Conservation (phyloP, 139 green algal genomes). For the Tetradesmus lagerheimii region DNA sequence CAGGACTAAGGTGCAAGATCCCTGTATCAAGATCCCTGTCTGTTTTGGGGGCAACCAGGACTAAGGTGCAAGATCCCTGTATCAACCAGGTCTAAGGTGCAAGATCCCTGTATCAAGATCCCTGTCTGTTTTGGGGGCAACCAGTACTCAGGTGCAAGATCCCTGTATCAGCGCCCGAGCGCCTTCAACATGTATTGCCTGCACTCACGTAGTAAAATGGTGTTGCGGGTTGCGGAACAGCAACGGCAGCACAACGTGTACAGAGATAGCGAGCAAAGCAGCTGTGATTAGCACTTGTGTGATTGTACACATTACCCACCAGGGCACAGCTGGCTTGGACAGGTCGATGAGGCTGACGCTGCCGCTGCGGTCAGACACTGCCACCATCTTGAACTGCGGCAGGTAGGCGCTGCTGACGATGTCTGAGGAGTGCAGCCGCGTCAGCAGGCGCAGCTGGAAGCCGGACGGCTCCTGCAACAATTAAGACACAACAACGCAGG, state of each 20-base stretch:
- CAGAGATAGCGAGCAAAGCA: neutral
- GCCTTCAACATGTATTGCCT: no score
- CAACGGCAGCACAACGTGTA: neutral
- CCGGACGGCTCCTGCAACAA: conserved; percentile 45
- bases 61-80: no score
- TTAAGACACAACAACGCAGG: neutral
- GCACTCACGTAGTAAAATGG: no score
- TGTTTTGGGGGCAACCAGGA: no score
- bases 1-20: no score
- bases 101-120: no score
- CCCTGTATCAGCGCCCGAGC: no score
- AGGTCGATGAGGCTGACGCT: conserved; percentile 53
- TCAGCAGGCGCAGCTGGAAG: conserved; percentile 57
- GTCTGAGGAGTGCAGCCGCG: conserved; percentile 42
- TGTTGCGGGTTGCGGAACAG: neutral
- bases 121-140: no score
- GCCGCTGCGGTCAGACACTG: conserved; percentile 39
- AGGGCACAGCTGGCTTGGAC: conserved; percentile 43
- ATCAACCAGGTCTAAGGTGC: no score
- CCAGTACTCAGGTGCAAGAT: no score
- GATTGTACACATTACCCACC: conserved; percentile 8
- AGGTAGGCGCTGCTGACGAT: conserved; percentile 53
- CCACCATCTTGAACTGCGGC: conserved; percentile 32
- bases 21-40: no score
- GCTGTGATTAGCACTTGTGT: no score